Conservation (phyloP, 2,329 filamentous ascomycete species). For the Penicillium nordicum region DNA sequence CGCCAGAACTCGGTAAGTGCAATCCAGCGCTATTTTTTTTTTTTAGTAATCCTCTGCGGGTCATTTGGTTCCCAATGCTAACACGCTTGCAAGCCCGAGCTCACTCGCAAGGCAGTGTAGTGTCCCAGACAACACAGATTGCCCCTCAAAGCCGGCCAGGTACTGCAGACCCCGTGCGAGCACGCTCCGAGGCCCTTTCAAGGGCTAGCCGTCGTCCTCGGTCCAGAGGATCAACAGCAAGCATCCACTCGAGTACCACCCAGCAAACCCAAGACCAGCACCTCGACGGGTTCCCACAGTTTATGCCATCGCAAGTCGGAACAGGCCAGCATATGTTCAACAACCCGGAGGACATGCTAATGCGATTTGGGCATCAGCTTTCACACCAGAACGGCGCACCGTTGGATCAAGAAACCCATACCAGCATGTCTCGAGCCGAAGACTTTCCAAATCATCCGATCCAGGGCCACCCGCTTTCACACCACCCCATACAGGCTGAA, state of each 20-base stretch:
- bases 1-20: constrained; percentile 23
- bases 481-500: constrained; percentile 37
- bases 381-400: constrained; percentile 37
- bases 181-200: constrained; percentile 43
- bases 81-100: constrained; percentile 30
- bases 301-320: constrained; percentile 35
- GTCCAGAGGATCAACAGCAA: constrained; percentile 47
- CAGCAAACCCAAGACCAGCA: constrained; percentile 45
- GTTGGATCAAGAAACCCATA: constrained; percentile 37
- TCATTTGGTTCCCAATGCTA: constrained; percentile 4
- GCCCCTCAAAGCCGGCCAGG: constrained; percentile 40
- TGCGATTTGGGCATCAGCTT: constrained; percentile 44
- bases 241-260: constrained; percentile 47
- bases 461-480: constrained; percentile 34
- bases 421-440: constrained; percentile 37
- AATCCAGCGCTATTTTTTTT: neutral
- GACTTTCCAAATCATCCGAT: constrained; percentile 37
- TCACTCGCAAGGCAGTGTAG: constrained; percentile 38
- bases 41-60: neutral
- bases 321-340: constrained; percentile 37
- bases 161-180: constrained; percentile 40
- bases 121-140: constrained; percentile 39
- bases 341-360: constrained; percentile 46
- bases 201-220: constrained; percentile 41
- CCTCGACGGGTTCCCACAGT: constrained; percentile 40